A percentile compares a stretch with the other conserved stretches of the same genome.
Conservation (phyloP, 2,329 filamentous ascomycete species). For the Capronia epimyces region DNA sequence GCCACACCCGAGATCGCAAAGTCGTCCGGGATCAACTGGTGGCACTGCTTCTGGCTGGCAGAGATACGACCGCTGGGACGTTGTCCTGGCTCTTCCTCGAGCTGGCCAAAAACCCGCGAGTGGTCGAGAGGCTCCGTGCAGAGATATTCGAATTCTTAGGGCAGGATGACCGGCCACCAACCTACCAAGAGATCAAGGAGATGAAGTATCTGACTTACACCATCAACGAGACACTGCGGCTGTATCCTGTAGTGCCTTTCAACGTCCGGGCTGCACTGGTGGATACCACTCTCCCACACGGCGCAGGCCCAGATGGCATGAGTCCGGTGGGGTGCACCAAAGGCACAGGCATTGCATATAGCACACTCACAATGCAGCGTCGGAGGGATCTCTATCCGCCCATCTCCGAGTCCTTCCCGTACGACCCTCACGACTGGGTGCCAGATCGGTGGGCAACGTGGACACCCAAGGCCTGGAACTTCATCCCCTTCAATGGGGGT, state of each 20-base stretch:
- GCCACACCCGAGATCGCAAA: constrained; percentile 60
- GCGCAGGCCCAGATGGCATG: constrained; percentile 47
- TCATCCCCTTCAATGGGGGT: constrained; percentile 51
- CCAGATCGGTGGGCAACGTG: constrained; percentile 50
- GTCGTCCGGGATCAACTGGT: constrained; percentile 80
- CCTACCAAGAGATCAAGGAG: constrained; percentile 74
- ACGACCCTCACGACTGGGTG: constrained; percentile 43
- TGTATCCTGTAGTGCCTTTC: constrained; percentile 74
- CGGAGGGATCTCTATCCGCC: constrained; percentile 47
- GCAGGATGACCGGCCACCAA: constrained; percentile 45
- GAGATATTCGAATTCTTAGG: constrained; percentile 69
- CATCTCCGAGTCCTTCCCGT: constrained; percentile 34
- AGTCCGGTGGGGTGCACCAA: constrained; percentile 44
- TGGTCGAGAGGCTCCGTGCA: constrained; percentile 61
- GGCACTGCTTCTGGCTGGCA: constrained; percentile 72
- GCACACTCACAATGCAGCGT: constrained; percentile 50
- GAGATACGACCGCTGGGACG: constrained; percentile 77
- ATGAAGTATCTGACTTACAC: constrained; percentile 74
- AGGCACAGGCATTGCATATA: constrained; percentile 47
- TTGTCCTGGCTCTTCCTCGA: constrained; percentile 81
- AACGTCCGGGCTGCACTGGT: constrained; percentile 67
- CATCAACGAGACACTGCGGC: constrained; percentile 70
- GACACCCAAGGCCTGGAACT: constrained; percentile 51
- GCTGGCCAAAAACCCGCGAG: constrained; percentile 63
- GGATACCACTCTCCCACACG: constrained; percentile 69